Evolutionary conservation across 1,139 yeast genomes (phyloP).

Genomic region (Magnusiomyces fungicola): DNA sequence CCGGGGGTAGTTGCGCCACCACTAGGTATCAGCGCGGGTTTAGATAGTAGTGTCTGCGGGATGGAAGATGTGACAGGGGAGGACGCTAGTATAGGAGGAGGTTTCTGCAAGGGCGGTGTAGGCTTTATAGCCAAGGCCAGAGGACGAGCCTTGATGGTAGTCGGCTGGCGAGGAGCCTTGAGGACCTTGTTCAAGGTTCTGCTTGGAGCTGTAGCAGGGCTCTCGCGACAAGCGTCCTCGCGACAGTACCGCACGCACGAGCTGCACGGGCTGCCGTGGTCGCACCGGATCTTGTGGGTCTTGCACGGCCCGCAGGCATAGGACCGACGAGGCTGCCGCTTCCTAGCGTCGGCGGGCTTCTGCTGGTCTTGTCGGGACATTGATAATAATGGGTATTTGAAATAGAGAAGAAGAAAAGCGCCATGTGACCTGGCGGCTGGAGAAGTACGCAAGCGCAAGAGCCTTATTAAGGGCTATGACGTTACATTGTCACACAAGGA

Average conservation of each 20-base stretch:
- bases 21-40: too few relatives aligned
- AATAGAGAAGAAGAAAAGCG: too few relatives aligned
- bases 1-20: too few relatives aligned
- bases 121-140: background rate
- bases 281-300: conserved; percentile 11
- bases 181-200: background rate
- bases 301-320: conserved; percentile 14
- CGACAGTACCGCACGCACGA: conserved; percentile 11
- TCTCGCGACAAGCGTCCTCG: conserved; percentile 3
- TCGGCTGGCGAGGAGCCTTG: background rate
- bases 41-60: background rate
- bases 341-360: too few relatives aligned
- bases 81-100: too few relatives aligned
- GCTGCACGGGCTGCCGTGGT: conserved; percentile 10
- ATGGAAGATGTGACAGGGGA: background rate
- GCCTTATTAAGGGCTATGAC: too few relatives aligned
- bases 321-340: conserved; percentile 9
- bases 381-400: too few relatives aligned
- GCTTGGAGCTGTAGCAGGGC: conserved; percentile 9
- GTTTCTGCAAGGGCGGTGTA: background rate
- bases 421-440: too few relatives aligned
- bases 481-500: too few relatives aligned
- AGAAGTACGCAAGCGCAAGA: too few relatives aligned
- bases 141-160: background rate
- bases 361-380: too few relatives aligned